Evolutionary conservation across 75 land plant species (phyloP), one percentile per base, ranked within the genome.

Genomic region (Selaginella tamariscina): DNA sequence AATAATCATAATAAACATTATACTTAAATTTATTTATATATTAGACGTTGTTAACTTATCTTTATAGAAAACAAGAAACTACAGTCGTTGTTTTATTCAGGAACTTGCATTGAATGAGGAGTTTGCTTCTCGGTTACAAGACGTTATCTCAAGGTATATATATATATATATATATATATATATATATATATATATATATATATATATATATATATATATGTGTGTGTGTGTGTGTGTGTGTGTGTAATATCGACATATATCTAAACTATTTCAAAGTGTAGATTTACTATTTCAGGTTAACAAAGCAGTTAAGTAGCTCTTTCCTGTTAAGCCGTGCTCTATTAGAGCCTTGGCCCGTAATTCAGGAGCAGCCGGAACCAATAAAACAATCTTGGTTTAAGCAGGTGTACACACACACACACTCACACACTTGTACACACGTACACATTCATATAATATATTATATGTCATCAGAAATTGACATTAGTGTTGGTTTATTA

Each of bases 381-480:
- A 32, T 74, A 32, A 77, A 74, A 44, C 31, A 60, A 56, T 65
- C 72, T 29, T 77, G 79, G 79, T 55, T 77, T 13, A 75, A 64
- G 24, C 72, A 77, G 79, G 79, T 77, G 49, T 2, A 9, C n/a
- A n/a, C n/a, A n/a, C n/a, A n/a, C n/a, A n/a, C n/a, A n/a, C n/a
- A n/a, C n/a, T n/a, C n/a, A n/a, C n/a, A n/a, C n/a, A n/a, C n/a
- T n/a, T n/a, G n/a, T n/a, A n/a, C n/a, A n/a, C n/a, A n/a, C n/a
- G n/a, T n/a, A n/a, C n/a, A n/a, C n/a, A n/a, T n/a, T n/a, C n/a
- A n/a, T n/a, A n/a, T n/a, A n/a, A n/a, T n/a, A n/a, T n/a, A n/a
- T n/a, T n/a, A n/a, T 5, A 39, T 39, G 15, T 39, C 15, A 39
- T 39, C 49, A 39, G 15, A 39, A 39, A 39, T 39, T 15, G 15